Conservation (phyloP, 768 basidiomycete genomes). For the Dacryopinax spathularia region DNA sequence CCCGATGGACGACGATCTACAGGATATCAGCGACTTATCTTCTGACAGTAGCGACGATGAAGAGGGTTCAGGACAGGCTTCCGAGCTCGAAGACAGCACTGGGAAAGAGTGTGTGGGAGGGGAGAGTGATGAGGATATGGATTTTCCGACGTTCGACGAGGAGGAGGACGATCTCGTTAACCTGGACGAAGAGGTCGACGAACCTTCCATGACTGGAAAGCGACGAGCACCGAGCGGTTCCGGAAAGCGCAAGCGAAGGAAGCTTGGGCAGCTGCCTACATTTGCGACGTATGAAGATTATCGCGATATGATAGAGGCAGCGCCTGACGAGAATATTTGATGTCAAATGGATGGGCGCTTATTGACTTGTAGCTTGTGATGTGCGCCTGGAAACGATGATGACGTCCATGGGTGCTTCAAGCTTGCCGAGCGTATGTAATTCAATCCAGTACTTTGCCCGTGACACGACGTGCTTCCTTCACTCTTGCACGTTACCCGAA, state of each 20-base stretch:
- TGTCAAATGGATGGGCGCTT: background rate
- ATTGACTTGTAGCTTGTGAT: background rate
- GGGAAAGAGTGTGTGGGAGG: constrained; percentile 32
- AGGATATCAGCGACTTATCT: constrained; percentile 29
- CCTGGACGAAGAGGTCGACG: constrained; percentile 16
- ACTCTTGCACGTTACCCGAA: too few species aligned
- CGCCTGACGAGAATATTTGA: constrained; percentile 46
- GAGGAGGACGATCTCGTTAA: constrained; percentile 21
- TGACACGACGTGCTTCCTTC: too few species aligned
- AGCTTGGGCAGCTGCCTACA: constrained; percentile 51
- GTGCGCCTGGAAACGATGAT: background rate
- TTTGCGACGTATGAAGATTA: constrained; percentile 84
- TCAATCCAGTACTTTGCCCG: too few species aligned
- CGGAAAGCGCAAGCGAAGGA: constrained; percentile 44
- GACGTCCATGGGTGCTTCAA: too few species aligned
- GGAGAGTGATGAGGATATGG: constrained; percentile 23
- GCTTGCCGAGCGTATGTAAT: too few species aligned
- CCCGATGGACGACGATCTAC: constrained; percentile 23
- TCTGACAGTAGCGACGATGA: constrained; percentile 40
- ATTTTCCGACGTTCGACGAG: constrained; percentile 31
- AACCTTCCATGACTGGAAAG: background rate
- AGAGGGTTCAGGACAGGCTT: constrained; percentile 14
- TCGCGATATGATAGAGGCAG: constrained; percentile 69
- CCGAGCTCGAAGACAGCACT: constrained; percentile 28
- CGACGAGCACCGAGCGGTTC: constrained; percentile 16